A percentile compares a stretch with the other conserved stretches of the same genome.
phyloP scores from a whole-genome alignment of 345 rosid genomes.

The Gossypioides kirkii region DNA sequence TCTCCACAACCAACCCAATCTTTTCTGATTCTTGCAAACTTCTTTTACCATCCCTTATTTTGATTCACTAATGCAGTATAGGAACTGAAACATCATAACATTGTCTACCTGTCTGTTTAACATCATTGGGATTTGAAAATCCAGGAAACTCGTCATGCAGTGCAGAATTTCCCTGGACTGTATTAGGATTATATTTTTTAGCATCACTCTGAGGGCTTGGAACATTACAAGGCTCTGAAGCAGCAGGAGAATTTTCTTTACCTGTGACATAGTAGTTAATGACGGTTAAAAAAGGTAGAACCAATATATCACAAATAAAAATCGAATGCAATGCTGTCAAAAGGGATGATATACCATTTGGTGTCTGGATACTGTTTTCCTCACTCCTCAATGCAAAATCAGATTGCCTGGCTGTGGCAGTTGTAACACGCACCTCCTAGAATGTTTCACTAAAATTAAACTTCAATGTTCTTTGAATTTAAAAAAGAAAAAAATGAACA shows the following conservation, averaged over 20 bases:
- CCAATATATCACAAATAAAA: not conserved
- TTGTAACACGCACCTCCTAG: slow-evolving; percentile 47
- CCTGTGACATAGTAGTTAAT: slow-evolving; percentile 34
- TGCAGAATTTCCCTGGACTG: slow-evolving; percentile 36
- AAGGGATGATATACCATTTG: slow-evolving; percentile 36
- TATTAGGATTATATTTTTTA: slow-evolving; percentile 30
- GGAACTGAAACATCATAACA: slow-evolving; percentile 10
- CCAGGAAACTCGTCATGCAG: slow-evolving; percentile 63
- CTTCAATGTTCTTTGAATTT: slow-evolving; percentile 20
- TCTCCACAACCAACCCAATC: not conserved
- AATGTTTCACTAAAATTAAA: slow-evolving; percentile 22
- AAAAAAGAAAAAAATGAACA: not conserved
- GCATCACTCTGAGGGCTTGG: slow-evolving; percentile 27
- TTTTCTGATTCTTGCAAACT: not conserved
- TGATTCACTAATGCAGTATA: slow-evolving; percentile 3
- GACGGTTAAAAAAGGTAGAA: slow-evolving; percentile 11
- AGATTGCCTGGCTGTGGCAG: slow-evolving; percentile 31
- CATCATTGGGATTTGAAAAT: slow-evolving; percentile 57
- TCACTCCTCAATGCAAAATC: slow-evolving; percentile 41
- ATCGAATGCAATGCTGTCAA: slow-evolving; percentile 22
- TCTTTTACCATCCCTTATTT: not conserved
- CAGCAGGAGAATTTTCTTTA: slow-evolving; percentile 33
- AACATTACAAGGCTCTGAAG: slow-evolving; percentile 30
- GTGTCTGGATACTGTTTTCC: slow-evolving; percentile 38
- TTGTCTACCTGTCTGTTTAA: slow-evolving; percentile 53